These are phyloP conservation scores for Triticum dicoccoides DNA, from an alignment of 176 grass and related monocot genomes.

Conservation along the genomic window DNA sequence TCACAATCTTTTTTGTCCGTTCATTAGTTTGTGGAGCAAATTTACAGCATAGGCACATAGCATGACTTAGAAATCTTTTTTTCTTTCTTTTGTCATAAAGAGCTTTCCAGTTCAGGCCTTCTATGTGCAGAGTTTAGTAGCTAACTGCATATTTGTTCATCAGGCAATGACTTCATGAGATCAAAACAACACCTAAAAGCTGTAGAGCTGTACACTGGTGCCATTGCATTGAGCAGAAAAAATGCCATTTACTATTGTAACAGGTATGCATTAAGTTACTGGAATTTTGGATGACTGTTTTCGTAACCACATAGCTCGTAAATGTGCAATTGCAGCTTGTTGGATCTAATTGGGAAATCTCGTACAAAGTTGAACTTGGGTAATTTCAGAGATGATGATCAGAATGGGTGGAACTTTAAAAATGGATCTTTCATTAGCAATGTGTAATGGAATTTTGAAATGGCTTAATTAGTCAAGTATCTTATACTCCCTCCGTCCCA, in stretches of 20 bases:
- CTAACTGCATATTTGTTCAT: slow-evolving; percentile 33
- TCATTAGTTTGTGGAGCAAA: neutral
- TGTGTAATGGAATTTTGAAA: neutral
- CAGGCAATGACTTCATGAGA: slow-evolving; percentile 80
- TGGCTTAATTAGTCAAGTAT: neutral
- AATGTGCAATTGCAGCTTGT: neutral
- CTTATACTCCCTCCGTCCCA: neutral
- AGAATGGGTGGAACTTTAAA: neutral
- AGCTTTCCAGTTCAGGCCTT: slow-evolving; percentile 10
- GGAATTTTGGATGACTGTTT: neutral
- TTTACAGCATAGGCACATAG: neutral
- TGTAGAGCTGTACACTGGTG: slow-evolving; percentile 69
- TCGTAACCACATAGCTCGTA: neutral
- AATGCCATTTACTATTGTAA: slow-evolving; percentile 86
- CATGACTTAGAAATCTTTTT: neutral
- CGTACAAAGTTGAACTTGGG: neutral
- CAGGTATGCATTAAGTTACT: slow-evolving; percentile 36
- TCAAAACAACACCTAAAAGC: slow-evolving; percentile 60
- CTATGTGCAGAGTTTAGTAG: slow-evolving; percentile 15
- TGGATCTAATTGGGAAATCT: neutral
- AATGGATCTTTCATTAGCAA: neutral
- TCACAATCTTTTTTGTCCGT: neutral
- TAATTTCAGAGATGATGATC: slow-evolving; percentile 10
- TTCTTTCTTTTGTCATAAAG: neutral
- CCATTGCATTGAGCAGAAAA: slow-evolving; percentile 61